These are phyloP conservation scores for Phenoliferia sp. DNA, from an alignment of 1,284 basidiomycete species.

Conservation along the genomic window DNA sequence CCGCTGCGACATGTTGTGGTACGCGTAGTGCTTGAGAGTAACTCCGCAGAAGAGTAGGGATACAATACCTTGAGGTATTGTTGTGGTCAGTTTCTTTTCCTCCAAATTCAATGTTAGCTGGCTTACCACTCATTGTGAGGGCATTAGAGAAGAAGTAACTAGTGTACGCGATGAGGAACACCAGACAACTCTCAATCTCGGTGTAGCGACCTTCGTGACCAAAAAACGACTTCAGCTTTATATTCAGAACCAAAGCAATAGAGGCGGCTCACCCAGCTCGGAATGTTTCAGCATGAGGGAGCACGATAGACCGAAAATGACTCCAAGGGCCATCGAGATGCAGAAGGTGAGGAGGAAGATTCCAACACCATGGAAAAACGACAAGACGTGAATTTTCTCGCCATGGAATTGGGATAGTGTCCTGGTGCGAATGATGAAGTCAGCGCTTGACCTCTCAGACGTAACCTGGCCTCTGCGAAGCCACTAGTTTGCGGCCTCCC, in stretches of 20 bases:
- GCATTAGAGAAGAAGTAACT: slow-evolving; percentile 99
- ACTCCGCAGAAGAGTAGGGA: slow-evolving; percentile 98
- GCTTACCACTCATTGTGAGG: slow-evolving; percentile 74
- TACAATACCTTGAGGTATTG: slow-evolving; percentile 92
- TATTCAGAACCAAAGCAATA: background rate
- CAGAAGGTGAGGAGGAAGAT: slow-evolving; percentile 95
- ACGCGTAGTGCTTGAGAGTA: slow-evolving; percentile 98
- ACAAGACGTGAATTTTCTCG: slow-evolving; percentile 77
- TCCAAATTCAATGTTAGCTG: no score
- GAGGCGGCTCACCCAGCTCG: slow-evolving; percentile 42
- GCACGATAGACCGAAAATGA: slow-evolving; percentile 80
- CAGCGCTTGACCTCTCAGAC: no score
- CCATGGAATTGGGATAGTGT: slow-evolving; percentile 89
- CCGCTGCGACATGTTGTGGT: slow-evolving; percentile 94
- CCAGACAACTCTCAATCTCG: slow-evolving; percentile 88
- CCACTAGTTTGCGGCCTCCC: background rate
- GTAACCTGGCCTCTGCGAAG: no score
- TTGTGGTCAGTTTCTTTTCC: no score
- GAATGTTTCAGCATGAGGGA: slow-evolving; percentile 95
- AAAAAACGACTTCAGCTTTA: background rate
- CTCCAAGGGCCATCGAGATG: slow-evolving; percentile 88
- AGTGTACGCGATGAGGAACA: slow-evolving; percentile 90
- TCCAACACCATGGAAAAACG: slow-evolving; percentile 89
- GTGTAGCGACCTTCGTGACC: slow-evolving; percentile 77
- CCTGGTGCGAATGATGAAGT: no score